A percentile compares a stretch with the other conserved stretches of the same genome.
Evolutionary conservation across 768 basidiomycete species (phyloP).

Genomic region (Mycena chlorophos): DNA sequence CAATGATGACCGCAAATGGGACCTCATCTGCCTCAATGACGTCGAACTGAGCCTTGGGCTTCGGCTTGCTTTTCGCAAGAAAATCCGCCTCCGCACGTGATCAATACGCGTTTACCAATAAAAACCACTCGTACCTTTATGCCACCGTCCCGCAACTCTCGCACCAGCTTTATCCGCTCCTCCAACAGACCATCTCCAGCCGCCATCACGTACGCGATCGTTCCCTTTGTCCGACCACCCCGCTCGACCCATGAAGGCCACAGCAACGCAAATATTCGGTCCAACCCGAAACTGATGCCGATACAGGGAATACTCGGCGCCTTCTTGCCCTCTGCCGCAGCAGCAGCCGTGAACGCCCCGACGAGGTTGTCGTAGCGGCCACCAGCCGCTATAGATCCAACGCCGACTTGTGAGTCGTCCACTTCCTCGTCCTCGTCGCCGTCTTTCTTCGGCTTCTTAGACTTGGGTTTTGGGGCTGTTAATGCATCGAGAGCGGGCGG

Average conservation of each 20-base stretch:
- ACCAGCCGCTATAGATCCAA: conserved; percentile 98
- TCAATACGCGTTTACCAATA: too few relatives aligned
- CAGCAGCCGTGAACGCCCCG: conserved; percentile 83
- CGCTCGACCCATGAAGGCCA: conserved; percentile 84
- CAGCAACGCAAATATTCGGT: conserved; percentile 88
- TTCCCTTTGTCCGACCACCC: conserved; percentile 82
- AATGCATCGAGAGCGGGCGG: conserved; percentile 77
- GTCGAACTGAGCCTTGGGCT: conserved; percentile 82
- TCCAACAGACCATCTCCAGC: conserved; percentile 86
- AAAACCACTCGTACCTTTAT: conserved; percentile 69
- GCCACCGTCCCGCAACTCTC: conserved; percentile 79
- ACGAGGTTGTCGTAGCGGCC: conserved; percentile 97
- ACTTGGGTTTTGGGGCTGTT: conserved; percentile 33
- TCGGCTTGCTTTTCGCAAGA: conserved; percentile 90
- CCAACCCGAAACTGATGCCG: conserved; percentile 90
- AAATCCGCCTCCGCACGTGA: conserved; percentile 78
- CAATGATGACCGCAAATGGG: conserved; percentile 92
- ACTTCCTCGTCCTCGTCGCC: conserved; percentile 67
- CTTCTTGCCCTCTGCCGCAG: conserved; percentile 72
- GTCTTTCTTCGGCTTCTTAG: conserved; percentile 56
- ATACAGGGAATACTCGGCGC: conserved; percentile 77
- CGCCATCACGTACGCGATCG: conserved; percentile 91
- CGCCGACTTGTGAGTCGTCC: conserved; percentile 91
- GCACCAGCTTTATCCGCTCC: conserved; percentile 80
- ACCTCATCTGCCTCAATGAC: conserved; percentile 89